A percentile compares a stretch with the other conserved stretches of the same genome.
These are phyloP conservation scores for Phytophthora sp. DNA, from an alignment of 352 stramenopile genomes.

Conservation along the genomic window DNA sequence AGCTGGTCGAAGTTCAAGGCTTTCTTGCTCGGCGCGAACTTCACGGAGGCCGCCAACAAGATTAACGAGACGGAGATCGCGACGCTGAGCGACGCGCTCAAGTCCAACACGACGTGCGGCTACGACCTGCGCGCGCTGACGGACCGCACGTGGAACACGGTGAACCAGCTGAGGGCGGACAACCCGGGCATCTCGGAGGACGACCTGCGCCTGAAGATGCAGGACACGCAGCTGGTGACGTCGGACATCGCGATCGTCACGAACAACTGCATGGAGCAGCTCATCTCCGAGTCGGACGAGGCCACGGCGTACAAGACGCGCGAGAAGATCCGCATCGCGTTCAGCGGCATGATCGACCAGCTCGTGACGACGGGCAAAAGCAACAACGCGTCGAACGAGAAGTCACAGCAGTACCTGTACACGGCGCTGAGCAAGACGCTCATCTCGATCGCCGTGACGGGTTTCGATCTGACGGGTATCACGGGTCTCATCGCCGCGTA, in stretches of 20 bases:
- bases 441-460: slow-evolving; percentile 35
- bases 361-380: slow-evolving; percentile 35
- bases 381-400: slow-evolving; percentile 30
- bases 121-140: slow-evolving; percentile 35
- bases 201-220: slow-evolving; percentile 37
- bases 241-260: slow-evolving; percentile 46
- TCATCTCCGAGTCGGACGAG: slow-evolving; percentile 14
- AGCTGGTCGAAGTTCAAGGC: slow-evolving; percentile 32
- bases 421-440: slow-evolving; percentile 40
- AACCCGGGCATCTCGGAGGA: slow-evolving; percentile 32
- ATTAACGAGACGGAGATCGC: slow-evolving; percentile 26
- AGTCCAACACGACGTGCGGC: slow-evolving; percentile 37
- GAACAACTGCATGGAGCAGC: slow-evolving; percentile 36
- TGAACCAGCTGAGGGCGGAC: slow-evolving; percentile 38
- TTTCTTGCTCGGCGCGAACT: slow-evolving; percentile 15
- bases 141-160: slow-evolving; percentile 35
- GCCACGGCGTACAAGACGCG: slow-evolving; percentile 31
- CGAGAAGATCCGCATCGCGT: slow-evolving; percentile 44
- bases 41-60: slow-evolving; percentile 17
- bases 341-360: slow-evolving; percentile 47
- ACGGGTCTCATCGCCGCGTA: slow-evolving; percentile 43
- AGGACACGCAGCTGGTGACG: slow-evolving; percentile 47
- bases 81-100: slow-evolving; percentile 32
- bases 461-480: slow-evolving; percentile 51
- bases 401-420: slow-evolving; percentile 35